Percentiles rank a stretch among this genome's conserved stretches.
phyloP scores from a whole-genome alignment of 257 asterid genomes.

The Nicotiana paniculata region DNA sequence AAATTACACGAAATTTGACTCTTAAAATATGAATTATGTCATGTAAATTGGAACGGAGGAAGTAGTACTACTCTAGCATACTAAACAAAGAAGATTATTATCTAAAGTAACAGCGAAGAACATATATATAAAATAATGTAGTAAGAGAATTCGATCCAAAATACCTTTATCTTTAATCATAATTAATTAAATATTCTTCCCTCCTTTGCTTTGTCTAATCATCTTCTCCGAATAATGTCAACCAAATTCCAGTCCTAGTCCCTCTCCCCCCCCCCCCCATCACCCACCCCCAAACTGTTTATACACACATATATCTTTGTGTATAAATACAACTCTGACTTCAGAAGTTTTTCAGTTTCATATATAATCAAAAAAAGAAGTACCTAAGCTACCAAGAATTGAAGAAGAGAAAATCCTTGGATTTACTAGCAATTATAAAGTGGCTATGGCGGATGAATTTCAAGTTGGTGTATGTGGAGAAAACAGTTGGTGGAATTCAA shows the following conservation, averaged over 20 bases:
- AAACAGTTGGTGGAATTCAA: slow-evolving; percentile 35
- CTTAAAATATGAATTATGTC: no score
- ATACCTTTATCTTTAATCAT: neutral
- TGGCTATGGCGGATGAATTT: slow-evolving; percentile 49
- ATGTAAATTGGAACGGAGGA: no score
- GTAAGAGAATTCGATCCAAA: slow-evolving; percentile 15
- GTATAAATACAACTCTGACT: slow-evolving; percentile 15
- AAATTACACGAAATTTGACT: no score
- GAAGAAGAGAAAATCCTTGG: neutral
- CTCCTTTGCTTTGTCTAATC: slow-evolving; percentile 19
- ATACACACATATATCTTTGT: neutral
- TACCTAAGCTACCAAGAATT: neutral
- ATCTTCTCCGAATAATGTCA: slow-evolving; percentile 31
- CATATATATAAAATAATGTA: neutral
- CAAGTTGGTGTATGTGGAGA: slow-evolving; percentile 52
- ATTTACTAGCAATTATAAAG: neutral
- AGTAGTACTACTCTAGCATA: no score
- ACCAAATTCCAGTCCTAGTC: slow-evolving; percentile 34
- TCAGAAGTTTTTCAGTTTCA: slow-evolving; percentile 21
- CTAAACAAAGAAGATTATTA: neutral
- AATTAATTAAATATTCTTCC: slow-evolving; percentile 8
- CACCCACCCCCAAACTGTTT: neutral
- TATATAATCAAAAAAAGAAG: slow-evolving; percentile 11
- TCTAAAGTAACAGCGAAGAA: slow-evolving; percentile 9
- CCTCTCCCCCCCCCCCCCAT: slow-evolving; percentile 7